Base-by-base conservation (phyloP, 768 basidiomycete genomes). In the Tulasnella sp. region DNA sequence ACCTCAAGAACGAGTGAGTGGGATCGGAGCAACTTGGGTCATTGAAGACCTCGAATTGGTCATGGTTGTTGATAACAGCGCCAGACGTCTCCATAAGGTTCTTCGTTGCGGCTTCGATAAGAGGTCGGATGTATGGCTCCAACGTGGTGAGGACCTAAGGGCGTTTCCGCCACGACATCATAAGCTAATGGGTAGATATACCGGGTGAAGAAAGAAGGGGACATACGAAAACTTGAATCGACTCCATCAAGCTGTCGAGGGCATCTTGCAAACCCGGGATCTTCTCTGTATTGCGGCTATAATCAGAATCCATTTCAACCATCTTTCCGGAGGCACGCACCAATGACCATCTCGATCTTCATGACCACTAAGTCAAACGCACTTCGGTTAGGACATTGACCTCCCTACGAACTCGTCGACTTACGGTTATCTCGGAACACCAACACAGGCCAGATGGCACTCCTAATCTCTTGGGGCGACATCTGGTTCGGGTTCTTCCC, bases 401-500 rank as follows among this genome's bases (percentile, higher is more conserved):
- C 12, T n/a, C 31, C n/a, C 0, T 3, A 42, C 12, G 75, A 24
- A 48, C 74, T 28, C 69, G 76, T 3, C 42, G 18, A 84, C 89
- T 16, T 79, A 92, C 92, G 90, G 7, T 91, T 91, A 86, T 46
- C 46, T 46, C 46, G 46, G 87, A 97, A 97, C 40, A 88, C 91
- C 84, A 98, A 85, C 8, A 97, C 91, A 86, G 95, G 91, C 95
- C 96, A 97, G 31, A 97, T 86, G 3, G 92, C 91, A 1, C 90
- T 64, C 77, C 96, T 95, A 75, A 97, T 83, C 85, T 98, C 95
- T 86, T 97, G 94, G 4, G 96, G 96, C 76, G 87, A 91, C 95
- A 98, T 94, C 24, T 94, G 90, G 81, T 92, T 91, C 0, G 96
- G 94, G 20, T 88, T 87, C 85, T 92, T 93, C 6, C 92, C 93